Evolutionary conservation across 1,284 basidiomycete species (phyloP).

Genomic region (Malassezia furfur): DNA sequence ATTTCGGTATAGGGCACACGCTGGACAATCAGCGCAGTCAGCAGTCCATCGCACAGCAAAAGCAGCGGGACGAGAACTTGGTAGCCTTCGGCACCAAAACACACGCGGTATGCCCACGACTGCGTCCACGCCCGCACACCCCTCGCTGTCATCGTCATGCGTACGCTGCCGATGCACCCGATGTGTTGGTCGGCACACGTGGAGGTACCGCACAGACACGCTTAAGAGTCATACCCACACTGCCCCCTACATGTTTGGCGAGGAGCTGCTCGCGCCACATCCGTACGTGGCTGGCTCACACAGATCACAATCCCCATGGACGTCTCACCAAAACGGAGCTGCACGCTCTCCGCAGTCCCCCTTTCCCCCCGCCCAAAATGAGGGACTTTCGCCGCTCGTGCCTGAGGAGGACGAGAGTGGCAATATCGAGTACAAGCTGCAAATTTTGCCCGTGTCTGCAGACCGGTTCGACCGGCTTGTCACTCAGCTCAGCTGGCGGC

Average conservation of each 20-base stretch:
- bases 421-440: conserved; percentile 48
- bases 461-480: conserved; percentile 43
- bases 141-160: not conserved
- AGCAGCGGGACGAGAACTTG: not conserved
- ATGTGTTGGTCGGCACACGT: not conserved
- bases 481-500: conserved; percentile 47
- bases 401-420: conserved; percentile 43
- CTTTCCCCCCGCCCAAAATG: not conserved
- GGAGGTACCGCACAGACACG: not conserved
- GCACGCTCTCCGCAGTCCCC: too few species aligned
- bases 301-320: not conserved
- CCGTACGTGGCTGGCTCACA: not conserved
- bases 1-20: conserved; percentile 66
- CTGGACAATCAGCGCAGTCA: conserved; percentile 6
- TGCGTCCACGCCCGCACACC: not conserved
- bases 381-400: conserved; percentile 15
- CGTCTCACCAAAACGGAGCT: not conserved
- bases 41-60: not conserved
- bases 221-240: not conserved
- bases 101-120: not conserved
- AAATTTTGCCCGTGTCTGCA: conserved; percentile 37
- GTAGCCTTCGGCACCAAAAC: not conserved
- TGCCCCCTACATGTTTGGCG: not conserved
- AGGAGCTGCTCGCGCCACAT: not conserved
- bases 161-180: not conserved